Percentiles rank a stretch among this genome's conserved stretches.
These are phyloP conservation scores for Phlyctochytrium arcticum DNA, from an alignment of 192 early-diverging fungal species.

Conservation along the genomic window DNA sequence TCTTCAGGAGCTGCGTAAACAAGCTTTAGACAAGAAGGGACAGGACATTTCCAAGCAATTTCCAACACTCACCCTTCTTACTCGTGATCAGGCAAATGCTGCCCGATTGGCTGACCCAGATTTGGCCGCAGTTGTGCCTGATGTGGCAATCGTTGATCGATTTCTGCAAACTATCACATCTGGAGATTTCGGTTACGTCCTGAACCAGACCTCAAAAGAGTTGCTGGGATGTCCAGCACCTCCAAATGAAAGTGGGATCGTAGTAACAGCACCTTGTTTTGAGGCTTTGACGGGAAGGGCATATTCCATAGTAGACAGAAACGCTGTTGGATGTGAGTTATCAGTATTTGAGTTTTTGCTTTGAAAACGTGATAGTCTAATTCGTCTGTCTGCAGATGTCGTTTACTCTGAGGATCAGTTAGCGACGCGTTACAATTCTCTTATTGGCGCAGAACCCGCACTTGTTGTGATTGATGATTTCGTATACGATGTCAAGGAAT, in stretches of 20 bases:
- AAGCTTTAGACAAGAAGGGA: neutral
- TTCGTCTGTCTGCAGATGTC: neutral
- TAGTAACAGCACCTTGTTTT: neutral
- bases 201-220: neutral
- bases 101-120: constrained; percentile 1
- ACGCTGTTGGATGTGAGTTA: constrained; percentile 14
- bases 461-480: constrained; percentile 4
- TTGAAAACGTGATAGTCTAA: neutral
- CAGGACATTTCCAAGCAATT: constrained; percentile 1
- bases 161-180: neutral
- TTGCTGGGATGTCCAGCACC: constrained; percentile 6
- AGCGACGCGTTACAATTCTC: neutral
- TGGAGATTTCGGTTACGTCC: neutral
- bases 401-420: neutral
- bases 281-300: neutral
- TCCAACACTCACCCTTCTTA: neutral
- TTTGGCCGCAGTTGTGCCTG: neutral
- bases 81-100: neutral
- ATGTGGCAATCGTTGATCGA: neutral
- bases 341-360: neutral
- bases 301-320: neutral
- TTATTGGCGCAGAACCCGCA: neutral
- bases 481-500: constrained; percentile 13
- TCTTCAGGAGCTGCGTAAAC: neutral
- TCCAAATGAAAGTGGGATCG: neutral